A percentile compares a stretch with the other conserved stretches of the same genome.
These are phyloP conservation scores for Silene vulgaris DNA, from an alignment of 179 eudicot species.

Conservation along the genomic window DNA sequence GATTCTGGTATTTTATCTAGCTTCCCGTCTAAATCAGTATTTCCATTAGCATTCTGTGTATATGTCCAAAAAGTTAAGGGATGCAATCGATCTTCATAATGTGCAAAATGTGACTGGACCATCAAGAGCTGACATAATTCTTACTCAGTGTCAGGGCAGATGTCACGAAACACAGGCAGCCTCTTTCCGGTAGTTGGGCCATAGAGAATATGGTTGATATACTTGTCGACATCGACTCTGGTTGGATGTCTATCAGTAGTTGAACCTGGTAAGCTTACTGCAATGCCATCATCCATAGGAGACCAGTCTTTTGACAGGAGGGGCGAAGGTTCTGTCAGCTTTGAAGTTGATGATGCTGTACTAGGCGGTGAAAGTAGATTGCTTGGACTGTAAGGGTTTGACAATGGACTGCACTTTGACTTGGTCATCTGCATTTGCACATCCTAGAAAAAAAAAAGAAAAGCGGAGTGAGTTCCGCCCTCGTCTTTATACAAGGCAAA, in stretches of 20 bases:
- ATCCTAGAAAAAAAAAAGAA: background rate
- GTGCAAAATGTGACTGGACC: too few relatives aligned
- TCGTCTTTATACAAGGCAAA: background rate
- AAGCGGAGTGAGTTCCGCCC: background rate
- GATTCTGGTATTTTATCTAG: background rate
- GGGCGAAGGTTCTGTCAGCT: conserved; percentile 24
- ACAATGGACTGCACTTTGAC: conserved; percentile 34
- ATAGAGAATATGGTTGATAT: background rate
- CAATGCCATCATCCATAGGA: conserved; percentile 16
- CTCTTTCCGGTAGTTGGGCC: conserved; percentile 14
- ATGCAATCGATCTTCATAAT: background rate
- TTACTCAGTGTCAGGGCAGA: conserved; percentile 12
- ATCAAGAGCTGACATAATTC: background rate
- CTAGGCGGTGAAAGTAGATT: conserved; percentile 25
- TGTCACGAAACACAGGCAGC: conserved; percentile 7
- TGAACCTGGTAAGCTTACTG: conserved; percentile 4
- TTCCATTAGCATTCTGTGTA: background rate
- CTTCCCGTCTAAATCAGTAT: conserved; percentile 3
- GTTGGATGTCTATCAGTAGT: background rate
- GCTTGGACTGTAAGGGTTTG: conserved; percentile 36
- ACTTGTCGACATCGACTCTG: background rate
- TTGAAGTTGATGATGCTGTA: conserved; percentile 19
- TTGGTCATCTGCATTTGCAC: conserved; percentile 19
- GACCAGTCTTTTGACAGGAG: conserved; percentile 6
- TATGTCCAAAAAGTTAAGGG: background rate